A percentile compares a stretch with the other conserved stretches of the same genome.
These are phyloP conservation scores for Psilocybe tampanensis DNA, from an alignment of 768 basidiomycete species.

Conservation along the genomic window DNA sequence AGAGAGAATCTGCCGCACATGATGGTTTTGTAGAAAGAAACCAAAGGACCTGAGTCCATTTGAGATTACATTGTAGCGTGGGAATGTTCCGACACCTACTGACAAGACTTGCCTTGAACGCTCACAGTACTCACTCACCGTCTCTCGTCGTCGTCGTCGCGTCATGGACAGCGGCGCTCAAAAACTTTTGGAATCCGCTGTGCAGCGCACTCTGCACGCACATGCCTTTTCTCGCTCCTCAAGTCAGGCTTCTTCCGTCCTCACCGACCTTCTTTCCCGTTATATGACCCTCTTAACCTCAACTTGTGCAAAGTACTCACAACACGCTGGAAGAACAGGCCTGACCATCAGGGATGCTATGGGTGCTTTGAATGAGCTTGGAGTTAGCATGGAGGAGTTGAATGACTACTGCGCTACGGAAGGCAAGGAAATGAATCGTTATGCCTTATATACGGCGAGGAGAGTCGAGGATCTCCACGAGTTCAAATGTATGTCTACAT, in stretches of 20 bases:
- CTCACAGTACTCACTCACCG: background rate
- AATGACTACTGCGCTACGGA: slow-evolving; percentile 66
- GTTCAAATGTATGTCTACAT: slow-evolving; percentile 59
- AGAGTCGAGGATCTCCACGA: slow-evolving; percentile 75
- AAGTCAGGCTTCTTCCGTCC: slow-evolving; percentile 64
- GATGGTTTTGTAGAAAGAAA: slow-evolving; percentile 1
- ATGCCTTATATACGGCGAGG: slow-evolving; percentile 62
- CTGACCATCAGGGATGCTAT: slow-evolving; percentile 63
- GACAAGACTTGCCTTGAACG: background rate
- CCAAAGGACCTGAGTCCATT: background rate
- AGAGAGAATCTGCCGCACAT: slow-evolving; percentile 74
- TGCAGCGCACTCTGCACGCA: slow-evolving; percentile 73
- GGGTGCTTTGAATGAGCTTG: slow-evolving; percentile 73
- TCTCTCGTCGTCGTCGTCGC: slow-evolving; percentile 11
- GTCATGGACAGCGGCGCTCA: slow-evolving; percentile 39
- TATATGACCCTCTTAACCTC: slow-evolving; percentile 69
- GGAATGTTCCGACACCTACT: slow-evolving; percentile 18
- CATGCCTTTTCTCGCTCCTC: slow-evolving; percentile 80
- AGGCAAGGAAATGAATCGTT: slow-evolving; percentile 68
- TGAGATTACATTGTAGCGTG: slow-evolving; percentile 16
- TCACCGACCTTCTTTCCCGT: slow-evolving; percentile 76
- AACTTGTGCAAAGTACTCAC: slow-evolving; percentile 72
- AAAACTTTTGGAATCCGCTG: slow-evolving; percentile 68
- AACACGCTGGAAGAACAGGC: slow-evolving; percentile 69
- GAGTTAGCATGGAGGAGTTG: slow-evolving; percentile 71